Evolutionary conservation across 805 yeast species (phyloP).

Genomic region (Wickerhamomyces hampshirensis): DNA sequence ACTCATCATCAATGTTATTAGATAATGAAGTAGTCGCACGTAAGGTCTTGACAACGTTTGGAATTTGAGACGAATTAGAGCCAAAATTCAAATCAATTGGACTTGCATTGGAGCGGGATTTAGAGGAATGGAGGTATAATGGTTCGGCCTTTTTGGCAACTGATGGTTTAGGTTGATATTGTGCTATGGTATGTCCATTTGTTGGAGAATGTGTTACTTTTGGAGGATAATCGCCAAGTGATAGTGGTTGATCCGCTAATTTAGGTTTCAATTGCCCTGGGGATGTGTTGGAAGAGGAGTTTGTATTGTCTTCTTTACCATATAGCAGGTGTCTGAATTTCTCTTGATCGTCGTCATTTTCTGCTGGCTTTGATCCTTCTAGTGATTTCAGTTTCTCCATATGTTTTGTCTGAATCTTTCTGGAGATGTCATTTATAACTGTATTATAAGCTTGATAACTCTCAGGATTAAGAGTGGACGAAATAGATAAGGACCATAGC

Average conservation of each 20-base stretch:
- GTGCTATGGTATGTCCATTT: constrained; percentile 3
- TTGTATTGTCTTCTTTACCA: constrained; percentile 11
- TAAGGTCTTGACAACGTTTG: constrained; percentile 13
- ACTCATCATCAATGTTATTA: constrained; percentile 16
- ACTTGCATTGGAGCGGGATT: background rate
- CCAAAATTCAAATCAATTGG: constrained; percentile 12
- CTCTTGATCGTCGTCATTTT: constrained; percentile 21
- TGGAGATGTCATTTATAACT: constrained; percentile 37
- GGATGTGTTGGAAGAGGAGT: constrained; percentile 5
- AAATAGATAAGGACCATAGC: constrained; percentile 44
- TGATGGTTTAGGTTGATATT: constrained; percentile 2
- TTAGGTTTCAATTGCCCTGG: background rate
- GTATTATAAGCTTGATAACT: constrained; percentile 38
- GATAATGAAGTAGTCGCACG: constrained; percentile 2
- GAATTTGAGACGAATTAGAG: constrained; percentile 10
- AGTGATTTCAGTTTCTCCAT: constrained; percentile 26
- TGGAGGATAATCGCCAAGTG: constrained; percentile 7
- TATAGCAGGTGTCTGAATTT: constrained; percentile 17
- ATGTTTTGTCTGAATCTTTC: constrained; percentile 40
- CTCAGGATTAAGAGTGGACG: constrained; percentile 35
- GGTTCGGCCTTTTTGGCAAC: constrained; percentile 15
- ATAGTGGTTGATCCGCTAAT: constrained; percentile 6
- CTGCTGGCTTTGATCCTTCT: constrained; percentile 22
- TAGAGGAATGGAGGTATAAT: constrained; percentile 15
- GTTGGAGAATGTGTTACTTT: constrained; percentile 19